Base-by-base conservation (phyloP, 371 early-diverging fungal genomes). In the Mortierella sp. region DNA sequence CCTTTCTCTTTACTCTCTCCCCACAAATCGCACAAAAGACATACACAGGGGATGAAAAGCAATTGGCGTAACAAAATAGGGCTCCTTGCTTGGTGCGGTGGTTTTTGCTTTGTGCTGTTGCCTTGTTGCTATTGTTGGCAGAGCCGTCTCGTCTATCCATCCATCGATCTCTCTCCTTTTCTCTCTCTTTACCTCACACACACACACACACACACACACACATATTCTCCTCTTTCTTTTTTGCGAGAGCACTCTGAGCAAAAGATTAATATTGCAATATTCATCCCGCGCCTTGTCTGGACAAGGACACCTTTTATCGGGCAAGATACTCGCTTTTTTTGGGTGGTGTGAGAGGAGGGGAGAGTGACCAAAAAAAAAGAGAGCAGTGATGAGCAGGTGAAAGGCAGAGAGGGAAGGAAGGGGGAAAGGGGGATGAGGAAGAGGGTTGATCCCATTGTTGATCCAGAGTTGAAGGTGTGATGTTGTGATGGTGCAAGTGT, bases 181-280 rank as follows among this genome's bases (percentile, higher is more conserved):
- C 5, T 46, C 59, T 59, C n/a, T 57, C 26, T 26, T n/a, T n/a
- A n/a, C n/a, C n/a, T n/a, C 57, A 57, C 13, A 11, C 57, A 24
- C 54, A 10, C 57, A 11, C 57, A 57, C 13, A 11, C 57, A 24
- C 54, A 10, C 57, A 11, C 26, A 57, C 26, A 57, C 14, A 57
- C 28, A 59, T 16, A 59, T 19, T 31, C 28, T 31, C 14, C 31
- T 16, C 28, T 28, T 28, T 31, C 16, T 5, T 31, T 28, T 26
- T 59, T 59, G 11, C 28, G 59, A 59, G 59, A 59, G 59, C 59
- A 26, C n/a, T 59, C n/a, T 59, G 59, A 59, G 59, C 59, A 59
- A 59, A 28, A 59, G 34, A n/a, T 59, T 31, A 59, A 59, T 59
- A 59, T 59, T 59, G 59, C 59, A 59, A 59, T 59, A 59, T 59